A percentile compares a stretch with the other conserved stretches of the same genome.
phyloP scores from a whole-genome alignment of 805 yeast genomes.

The Yamadazyma phyllophila region DNA sequence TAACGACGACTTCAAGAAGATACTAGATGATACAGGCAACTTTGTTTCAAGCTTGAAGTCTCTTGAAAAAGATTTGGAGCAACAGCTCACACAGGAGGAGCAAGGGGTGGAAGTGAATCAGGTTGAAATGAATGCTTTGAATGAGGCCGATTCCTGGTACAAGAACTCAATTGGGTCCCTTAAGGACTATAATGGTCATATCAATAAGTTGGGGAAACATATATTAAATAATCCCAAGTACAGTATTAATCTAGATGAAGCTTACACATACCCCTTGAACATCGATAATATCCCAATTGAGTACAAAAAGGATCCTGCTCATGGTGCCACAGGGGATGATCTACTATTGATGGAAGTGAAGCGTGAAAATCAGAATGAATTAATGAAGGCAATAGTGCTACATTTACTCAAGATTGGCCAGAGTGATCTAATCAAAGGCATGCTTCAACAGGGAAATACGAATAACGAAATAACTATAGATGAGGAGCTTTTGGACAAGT shows the following conservation, averaged over 20 bases:
- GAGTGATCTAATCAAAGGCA: slow-evolving; percentile 31
- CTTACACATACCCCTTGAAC: slow-evolving; percentile 38
- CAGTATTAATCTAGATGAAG: slow-evolving; percentile 36
- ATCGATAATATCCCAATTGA: slow-evolving; percentile 27
- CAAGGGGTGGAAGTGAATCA: not conserved
- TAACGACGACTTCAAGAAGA: not conserved
- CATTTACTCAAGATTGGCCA: slow-evolving; percentile 42
- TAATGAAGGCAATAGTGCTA: slow-evolving; percentile 35
- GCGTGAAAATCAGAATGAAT: slow-evolving; percentile 26
- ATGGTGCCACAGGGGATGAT: slow-evolving; percentile 5
- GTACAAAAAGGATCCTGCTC: slow-evolving; percentile 3
- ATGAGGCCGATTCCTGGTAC: slow-evolving; percentile 29
- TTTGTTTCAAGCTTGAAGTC: slow-evolving; percentile 1
- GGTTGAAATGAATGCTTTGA: slow-evolving; percentile 9
- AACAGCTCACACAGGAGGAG: slow-evolving; percentile 1
- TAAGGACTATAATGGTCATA: slow-evolving; percentile 35
- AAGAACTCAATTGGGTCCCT: slow-evolving; percentile 30
- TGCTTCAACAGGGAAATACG: slow-evolving; percentile 21
- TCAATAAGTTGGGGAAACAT: slow-evolving; percentile 33
- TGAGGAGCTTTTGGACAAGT: slow-evolving; percentile 22
- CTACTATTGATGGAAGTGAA: slow-evolving; percentile 13
- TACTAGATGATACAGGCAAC: not conserved
- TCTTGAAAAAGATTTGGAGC: slow-evolving; percentile 4
- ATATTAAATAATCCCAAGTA: slow-evolving; percentile 27
- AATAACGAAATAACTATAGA: slow-evolving; percentile 21